phyloP scores from a whole-genome alignment of 768 basidiomycete species.

The Tylopilus cervinicoccineus region DNA sequence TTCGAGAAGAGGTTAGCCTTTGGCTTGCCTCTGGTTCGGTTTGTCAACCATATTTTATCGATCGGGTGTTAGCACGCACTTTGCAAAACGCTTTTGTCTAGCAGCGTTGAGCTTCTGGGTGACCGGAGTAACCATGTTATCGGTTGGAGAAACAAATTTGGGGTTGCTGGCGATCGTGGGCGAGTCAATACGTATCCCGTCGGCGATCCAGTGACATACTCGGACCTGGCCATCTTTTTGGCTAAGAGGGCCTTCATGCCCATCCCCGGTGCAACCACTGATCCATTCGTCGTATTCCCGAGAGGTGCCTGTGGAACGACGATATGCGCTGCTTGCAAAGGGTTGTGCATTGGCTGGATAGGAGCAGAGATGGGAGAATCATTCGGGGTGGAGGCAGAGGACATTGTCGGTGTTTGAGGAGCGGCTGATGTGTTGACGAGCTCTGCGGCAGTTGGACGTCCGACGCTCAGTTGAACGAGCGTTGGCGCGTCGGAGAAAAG shows the following conservation, averaged over 20 bases:
- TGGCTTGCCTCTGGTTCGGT: constrained; percentile 52
- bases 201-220: constrained; percentile 47
- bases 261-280: constrained; percentile 60
- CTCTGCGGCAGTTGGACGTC: neutral
- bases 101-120: constrained; percentile 89
- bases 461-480: neutral
- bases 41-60: constrained; percentile 6
- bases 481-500: constrained; percentile 15
- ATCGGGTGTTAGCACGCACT: constrained; percentile 47
- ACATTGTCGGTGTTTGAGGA: constrained; percentile 39
- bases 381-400: constrained; percentile 52
- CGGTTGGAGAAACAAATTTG: constrained; percentile 87
- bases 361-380: constrained; percentile 60
- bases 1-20: constrained; percentile 52
- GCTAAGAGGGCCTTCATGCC: constrained; percentile 90
- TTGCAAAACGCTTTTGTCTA: constrained; percentile 90
- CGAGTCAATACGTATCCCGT: neutral
- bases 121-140: constrained; percentile 90
- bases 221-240: constrained; percentile 87
- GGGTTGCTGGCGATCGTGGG: constrained; percentile 60
- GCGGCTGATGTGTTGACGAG: neutral
- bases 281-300: constrained; percentile 56
- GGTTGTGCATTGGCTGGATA: constrained; percentile 85
- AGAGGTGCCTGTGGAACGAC: constrained; percentile 78
- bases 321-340: constrained; percentile 72